Conservation (phyloP, 805 yeast species). For the Kazachstania africana region DNA sequence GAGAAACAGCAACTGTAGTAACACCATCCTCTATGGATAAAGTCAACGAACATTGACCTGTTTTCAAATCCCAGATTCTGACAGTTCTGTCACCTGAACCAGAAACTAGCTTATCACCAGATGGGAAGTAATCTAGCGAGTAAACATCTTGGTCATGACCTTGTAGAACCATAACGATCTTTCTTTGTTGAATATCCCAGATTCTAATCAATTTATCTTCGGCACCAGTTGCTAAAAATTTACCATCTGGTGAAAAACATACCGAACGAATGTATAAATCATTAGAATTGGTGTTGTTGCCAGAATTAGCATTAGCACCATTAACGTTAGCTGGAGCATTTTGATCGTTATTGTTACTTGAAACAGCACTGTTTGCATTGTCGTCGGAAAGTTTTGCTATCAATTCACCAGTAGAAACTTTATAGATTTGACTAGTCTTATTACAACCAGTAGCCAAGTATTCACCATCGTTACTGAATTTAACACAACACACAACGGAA, state of each 20-base stretch:
- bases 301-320: constrained; percentile 6
- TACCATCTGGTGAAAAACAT: constrained; percentile 92
- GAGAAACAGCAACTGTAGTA: constrained; percentile 93
- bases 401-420: constrained; percentile 82
- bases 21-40: constrained; percentile 96
- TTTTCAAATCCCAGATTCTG: constrained; percentile 85
- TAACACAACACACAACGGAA: constrained; percentile 93
- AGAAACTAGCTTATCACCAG: constrained; percentile 83
- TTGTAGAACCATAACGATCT: constrained; percentile 73
- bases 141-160: constrained; percentile 98
- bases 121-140: constrained; percentile 89
- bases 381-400: constrained; percentile 83
- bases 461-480: constrained; percentile 85
- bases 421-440: constrained; percentile 87
- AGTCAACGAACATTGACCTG: constrained; percentile 81
- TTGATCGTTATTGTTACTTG: constrained; percentile 27
- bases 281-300: constrained; percentile 34
- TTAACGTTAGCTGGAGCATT: background rate
- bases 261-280: constrained; percentile 92
- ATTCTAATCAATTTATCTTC: constrained; percentile 85
- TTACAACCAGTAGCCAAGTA: constrained; percentile 97
- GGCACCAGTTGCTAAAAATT: constrained; percentile 87
- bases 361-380: constrained; percentile 11
- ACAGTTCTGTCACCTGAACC: constrained; percentile 97
- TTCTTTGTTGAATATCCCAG: constrained; percentile 83